Conservation (phyloP, 2,329 filamentous ascomycete genomes). For the Stachybotrys echinatus region DNA sequence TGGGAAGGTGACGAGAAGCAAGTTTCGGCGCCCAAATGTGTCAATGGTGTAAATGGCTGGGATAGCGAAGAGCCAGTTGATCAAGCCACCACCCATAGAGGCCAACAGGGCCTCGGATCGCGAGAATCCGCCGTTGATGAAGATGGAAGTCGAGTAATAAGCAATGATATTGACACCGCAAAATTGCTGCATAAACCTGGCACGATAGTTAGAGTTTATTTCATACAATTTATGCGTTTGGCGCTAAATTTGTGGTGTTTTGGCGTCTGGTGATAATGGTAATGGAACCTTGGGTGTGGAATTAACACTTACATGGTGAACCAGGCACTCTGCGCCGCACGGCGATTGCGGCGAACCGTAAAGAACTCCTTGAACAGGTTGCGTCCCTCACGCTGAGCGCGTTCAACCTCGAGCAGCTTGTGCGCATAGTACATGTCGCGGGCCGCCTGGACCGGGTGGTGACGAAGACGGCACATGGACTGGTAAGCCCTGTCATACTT, state of each 20-base stretch:
- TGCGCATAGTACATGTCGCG: slow-evolving; percentile 47
- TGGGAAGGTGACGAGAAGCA: slow-evolving; percentile 53
- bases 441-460: slow-evolving; percentile 40
- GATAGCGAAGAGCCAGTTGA: slow-evolving; percentile 54
- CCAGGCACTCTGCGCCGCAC: slow-evolving; percentile 29
- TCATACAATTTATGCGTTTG: neutral
- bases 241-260: neutral
- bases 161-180: slow-evolving; percentile 49
- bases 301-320: slow-evolving; percentile 24
- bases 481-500: slow-evolving; percentile 34
- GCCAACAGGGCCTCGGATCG: slow-evolving; percentile 41
- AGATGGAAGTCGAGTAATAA: slow-evolving; percentile 47
- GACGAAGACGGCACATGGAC: slow-evolving; percentile 40
- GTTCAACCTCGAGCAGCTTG: slow-evolving; percentile 27
- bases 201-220: slow-evolving; percentile 6
- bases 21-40: slow-evolving; percentile 49
- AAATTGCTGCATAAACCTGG: slow-evolving; percentile 31
- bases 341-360: slow-evolving; percentile 27
- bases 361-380: slow-evolving; percentile 30
- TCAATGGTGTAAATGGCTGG: slow-evolving; percentile 56
- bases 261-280: neutral
- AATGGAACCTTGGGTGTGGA: neutral
- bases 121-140: slow-evolving; percentile 31
- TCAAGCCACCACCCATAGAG: slow-evolving; percentile 50
- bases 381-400: slow-evolving; percentile 17